Evolutionary conservation across 345 rosid species (phyloP).

Genomic region (Boechera stricta): DNA sequence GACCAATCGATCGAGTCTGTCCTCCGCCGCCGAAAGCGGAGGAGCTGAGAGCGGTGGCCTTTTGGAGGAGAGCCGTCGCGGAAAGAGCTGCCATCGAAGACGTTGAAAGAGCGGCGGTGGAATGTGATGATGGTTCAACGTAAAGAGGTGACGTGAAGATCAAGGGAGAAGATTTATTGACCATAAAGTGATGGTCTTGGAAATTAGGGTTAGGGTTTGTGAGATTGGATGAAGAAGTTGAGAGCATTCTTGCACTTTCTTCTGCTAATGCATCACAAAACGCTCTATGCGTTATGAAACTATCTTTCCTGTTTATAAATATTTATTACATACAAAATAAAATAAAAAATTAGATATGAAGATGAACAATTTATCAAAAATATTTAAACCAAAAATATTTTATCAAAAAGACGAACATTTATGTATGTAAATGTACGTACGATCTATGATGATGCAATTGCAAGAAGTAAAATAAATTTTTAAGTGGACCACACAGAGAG

Average conservation of each 20-base stretch:
- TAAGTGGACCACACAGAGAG: conserved; percentile 28
- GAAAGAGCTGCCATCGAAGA: conserved; percentile 55
- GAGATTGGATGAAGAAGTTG: conserved; percentile 38
- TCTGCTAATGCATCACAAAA: conserved; percentile 90
- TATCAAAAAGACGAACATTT: neutral
- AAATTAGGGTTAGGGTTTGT: conserved; percentile 55
- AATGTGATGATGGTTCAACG: conserved; percentile 35
- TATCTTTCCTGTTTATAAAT: conserved; percentile 67
- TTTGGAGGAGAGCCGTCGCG: conserved; percentile 94
- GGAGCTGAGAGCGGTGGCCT: conserved; percentile 68
- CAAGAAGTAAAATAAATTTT: conserved; percentile 41
- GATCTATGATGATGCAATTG: conserved; percentile 15
- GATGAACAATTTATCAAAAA: too few species aligned
- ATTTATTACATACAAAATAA: neutral
- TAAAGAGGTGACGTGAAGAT: conserved; percentile 45
- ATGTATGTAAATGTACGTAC: neutral
- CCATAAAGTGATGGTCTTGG: conserved; percentile 19
- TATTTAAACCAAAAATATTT: too few species aligned
- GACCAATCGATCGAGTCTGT: conserved; percentile 48
- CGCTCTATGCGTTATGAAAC: conserved; percentile 89
- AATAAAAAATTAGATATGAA: neutral
- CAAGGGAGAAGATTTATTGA: conserved; percentile 34
- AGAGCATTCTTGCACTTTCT: conserved; percentile 66
- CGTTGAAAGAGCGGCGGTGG: conserved; percentile 43
- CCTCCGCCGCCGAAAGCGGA: conserved; percentile 36